These are phyloP conservation scores for Fusarium ambrosium DNA, from an alignment of 2,329 filamentous ascomycete genomes.

Conservation along the genomic window DNA sequence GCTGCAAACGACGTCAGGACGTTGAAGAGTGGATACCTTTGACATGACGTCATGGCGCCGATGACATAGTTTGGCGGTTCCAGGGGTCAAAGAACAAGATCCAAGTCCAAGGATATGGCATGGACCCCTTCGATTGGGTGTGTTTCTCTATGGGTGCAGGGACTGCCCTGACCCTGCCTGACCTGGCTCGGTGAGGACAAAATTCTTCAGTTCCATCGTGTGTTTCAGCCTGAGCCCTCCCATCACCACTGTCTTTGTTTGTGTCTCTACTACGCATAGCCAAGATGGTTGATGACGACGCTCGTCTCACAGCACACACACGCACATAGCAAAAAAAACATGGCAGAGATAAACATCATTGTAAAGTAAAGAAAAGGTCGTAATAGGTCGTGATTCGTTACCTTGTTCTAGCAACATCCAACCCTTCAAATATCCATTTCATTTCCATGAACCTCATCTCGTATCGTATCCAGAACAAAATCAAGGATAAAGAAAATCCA, in stretches of 20 bases:
- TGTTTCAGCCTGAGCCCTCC: not conserved
- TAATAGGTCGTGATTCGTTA: conserved; percentile 46
- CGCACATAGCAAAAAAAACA: not conserved
- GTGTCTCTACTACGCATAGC: not conserved
- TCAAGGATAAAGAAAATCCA: conserved; percentile 10
- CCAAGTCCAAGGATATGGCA: not conserved
- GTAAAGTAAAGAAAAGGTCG: not conserved
- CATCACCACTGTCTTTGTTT: not conserved
- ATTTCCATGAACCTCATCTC: conserved; percentile 1
- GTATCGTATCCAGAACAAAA: conserved; percentile 13
- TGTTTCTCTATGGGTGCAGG: not conserved
- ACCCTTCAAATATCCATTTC: conserved; percentile 11
- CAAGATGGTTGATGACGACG: not conserved
- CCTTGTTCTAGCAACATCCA: conserved; percentile 34
- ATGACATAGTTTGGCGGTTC: not conserved
- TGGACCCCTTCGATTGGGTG: not conserved
- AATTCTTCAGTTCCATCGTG: not conserved
- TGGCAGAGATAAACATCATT: not conserved
- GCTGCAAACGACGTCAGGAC: not conserved
- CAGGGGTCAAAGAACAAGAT: conserved; percentile 1
- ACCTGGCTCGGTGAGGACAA: not conserved
- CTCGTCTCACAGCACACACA: not conserved
- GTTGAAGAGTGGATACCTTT: not conserved
- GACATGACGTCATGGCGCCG: conserved; percentile 25
- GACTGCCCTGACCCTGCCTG: not conserved